Base-by-base conservation (phyloP, 257 asterid genomes). In the Nicotiana noctiflora region DNA sequence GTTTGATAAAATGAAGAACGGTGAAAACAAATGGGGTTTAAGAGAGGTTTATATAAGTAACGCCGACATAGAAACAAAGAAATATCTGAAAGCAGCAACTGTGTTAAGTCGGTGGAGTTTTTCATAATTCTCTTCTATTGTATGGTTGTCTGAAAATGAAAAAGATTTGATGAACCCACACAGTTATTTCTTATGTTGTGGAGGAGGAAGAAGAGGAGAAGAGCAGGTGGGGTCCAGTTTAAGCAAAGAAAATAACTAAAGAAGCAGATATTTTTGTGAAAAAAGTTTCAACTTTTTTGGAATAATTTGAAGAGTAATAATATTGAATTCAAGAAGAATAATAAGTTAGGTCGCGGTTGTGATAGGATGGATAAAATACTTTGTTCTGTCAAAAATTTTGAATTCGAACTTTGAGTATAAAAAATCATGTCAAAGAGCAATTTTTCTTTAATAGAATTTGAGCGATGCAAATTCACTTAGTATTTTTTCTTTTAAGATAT, bases 61-160 rank as follows among this genome's bases (percentile, higher is more conserved):
- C 37, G 88, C 90, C 88, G 89, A 82, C 84, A 61, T 51, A 40
- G 59, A 27, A 21, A 25, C 7, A 1, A 25, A 52, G 52, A 89
- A 84, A 81, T 61, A 84, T 85, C 87, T 68, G 56, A 19, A 77
- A 81, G 53, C 11, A 17, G 6, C n/a, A 68, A 11, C 56, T 25
- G 61, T 77, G 72, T 11, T 81, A 63, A 84, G 97, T 86, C 97
- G 93, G 97, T 92, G 90, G 89, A 81, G 76, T 52, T n/a, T 65
- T 18, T 82, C 56, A 76, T 65, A 80, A 81, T 53, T 83, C 52
- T 60, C 65, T 81, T 59, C 17, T 68, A 14, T 31, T 13, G 53
- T 21, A 46, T 70, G 77, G 59, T 70, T 44, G 2, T n/a, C 59
- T 68, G 21, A 64, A 72, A 44, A 72, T 72, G 60, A 21, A 46